Evolutionary conservation across 2,329 filamentous ascomycete genomes (phyloP).

Genomic region (Talaromyces sp.): DNA sequence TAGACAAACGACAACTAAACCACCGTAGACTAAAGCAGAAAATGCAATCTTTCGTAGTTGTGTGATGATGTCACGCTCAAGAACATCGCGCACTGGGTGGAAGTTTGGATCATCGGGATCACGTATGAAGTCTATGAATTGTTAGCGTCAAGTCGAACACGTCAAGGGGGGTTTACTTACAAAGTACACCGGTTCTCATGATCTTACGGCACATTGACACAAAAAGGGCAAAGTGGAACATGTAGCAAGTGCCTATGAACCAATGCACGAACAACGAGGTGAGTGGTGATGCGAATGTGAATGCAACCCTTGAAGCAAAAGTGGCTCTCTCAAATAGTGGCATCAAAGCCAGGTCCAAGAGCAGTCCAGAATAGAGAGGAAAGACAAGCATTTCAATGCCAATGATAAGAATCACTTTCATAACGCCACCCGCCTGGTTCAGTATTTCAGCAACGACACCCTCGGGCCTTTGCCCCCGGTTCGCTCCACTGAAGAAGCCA

Average conservation of each 20-base stretch:
- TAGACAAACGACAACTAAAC: conserved; percentile 84
- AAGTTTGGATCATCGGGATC: conserved; percentile 98
- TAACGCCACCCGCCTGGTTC: conserved; percentile 89
- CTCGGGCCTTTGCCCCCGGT: conserved; percentile 59
- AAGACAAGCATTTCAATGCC: conserved; percentile 99
- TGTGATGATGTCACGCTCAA: conserved; percentile 86
- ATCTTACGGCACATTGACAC: conserved; percentile 99
- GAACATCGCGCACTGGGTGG: conserved; percentile 91
- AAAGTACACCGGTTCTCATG: conserved; percentile 89
- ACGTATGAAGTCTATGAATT: conserved; percentile 77
- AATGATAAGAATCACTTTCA: conserved; percentile 97
- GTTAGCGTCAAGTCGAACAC: conserved; percentile 11
- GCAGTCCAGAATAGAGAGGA: conserved; percentile 87
- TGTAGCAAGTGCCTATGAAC: conserved; percentile 98
- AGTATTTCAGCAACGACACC: conserved; percentile 73
- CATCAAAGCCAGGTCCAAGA: conserved; percentile 83
- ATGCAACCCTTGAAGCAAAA: conserved; percentile 70
- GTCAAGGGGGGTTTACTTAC: conserved; percentile 50
- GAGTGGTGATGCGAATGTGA: conserved; percentile 73
- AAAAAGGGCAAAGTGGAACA: conserved; percentile 99
- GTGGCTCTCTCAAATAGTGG: conserved; percentile 83
- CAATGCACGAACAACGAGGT: conserved; percentile 96
- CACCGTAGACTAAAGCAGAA: conserved; percentile 92
- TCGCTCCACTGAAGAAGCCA: conserved; percentile 61
- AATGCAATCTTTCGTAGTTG: conserved; percentile 96